Conservation (phyloP, 805 yeast species). For the Saturnispora zaruensis region DNA sequence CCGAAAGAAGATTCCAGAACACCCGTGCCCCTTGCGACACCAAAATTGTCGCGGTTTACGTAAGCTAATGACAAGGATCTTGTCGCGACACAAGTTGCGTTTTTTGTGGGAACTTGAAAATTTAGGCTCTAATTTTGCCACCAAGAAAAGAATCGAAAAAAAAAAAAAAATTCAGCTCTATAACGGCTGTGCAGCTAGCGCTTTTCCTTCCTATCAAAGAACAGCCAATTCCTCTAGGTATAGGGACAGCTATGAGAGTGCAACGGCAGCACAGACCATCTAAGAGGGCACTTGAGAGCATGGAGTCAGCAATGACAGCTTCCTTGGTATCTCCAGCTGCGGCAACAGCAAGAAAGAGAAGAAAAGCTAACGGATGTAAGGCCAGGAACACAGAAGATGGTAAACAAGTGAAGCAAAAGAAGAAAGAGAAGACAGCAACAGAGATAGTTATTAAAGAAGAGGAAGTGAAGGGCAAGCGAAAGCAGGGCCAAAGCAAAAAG, state of each 20-base stretch:
- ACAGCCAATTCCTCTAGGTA: not conserved
- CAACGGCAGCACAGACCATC: slow-evolving; percentile 1
- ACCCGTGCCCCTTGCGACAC: not conserved
- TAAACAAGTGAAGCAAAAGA: not conserved
- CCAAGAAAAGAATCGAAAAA: not conserved
- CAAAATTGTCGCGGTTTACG: not conserved
- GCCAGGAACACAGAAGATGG: not conserved
- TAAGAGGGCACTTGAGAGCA: not conserved
- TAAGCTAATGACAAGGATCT: not conserved
- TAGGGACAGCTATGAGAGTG: not conserved
- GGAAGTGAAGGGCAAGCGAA: not conserved
- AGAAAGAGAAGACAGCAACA: not conserved
- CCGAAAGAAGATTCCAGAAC: slow-evolving; percentile 3
- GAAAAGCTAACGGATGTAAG: not conserved
- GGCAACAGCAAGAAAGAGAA: not conserved
- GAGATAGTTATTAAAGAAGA: not conserved
- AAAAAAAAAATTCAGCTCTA: too few relatives aligned
- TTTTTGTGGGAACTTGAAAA: not conserved
- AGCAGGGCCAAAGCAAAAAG: slow-evolving; percentile 5
- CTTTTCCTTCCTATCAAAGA: not conserved
- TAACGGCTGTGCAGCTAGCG: not conserved
- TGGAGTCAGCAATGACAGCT: not conserved
- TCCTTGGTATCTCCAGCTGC: too few relatives aligned
- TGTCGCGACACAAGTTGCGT: not conserved
- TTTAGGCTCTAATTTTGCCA: not conserved